phyloP scores from a whole-genome alignment of 495 filamentous ascomycete species.

The Podospora tetraspora region DNA sequence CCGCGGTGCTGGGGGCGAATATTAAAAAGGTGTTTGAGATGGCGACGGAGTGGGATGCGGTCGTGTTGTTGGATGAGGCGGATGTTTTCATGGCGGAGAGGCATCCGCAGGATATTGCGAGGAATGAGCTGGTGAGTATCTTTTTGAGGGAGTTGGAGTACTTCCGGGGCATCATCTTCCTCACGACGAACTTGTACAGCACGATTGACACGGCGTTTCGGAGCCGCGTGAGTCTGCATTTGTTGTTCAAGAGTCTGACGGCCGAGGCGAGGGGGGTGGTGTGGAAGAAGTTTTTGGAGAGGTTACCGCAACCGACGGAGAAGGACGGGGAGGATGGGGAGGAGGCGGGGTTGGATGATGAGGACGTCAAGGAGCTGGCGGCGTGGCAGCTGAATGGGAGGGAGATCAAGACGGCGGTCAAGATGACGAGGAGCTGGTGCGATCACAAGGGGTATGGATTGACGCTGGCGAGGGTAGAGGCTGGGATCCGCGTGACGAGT shows the following conservation, averaged over 20 bases:
- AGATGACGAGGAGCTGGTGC: constrained; percentile 41
- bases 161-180: constrained; percentile 47
- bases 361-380: constrained; percentile 43
- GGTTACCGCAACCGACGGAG: constrained; percentile 9
- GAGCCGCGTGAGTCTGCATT: constrained; percentile 30
- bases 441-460: constrained; percentile 32
- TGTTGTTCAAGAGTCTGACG: constrained; percentile 28
- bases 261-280: constrained; percentile 25
- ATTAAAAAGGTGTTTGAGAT: constrained; percentile 50
- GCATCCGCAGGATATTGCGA: constrained; percentile 40
- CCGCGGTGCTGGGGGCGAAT: constrained; percentile 40
- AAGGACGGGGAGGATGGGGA: constrained; percentile 24
- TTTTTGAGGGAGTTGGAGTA: constrained; percentile 55
- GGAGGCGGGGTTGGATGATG: constrained; percentile 32
- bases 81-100: constrained; percentile 50
- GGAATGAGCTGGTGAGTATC: constrained; percentile 50
- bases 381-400: constrained; percentile 51
- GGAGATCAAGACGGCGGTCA: constrained; percentile 62
- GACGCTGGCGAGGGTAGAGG: constrained; percentile 31
- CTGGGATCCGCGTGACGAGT: constrained; percentile 32
- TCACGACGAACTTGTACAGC: constrained; percentile 45
- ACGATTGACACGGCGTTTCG: constrained; percentile 36
- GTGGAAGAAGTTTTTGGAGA: constrained; percentile 32
- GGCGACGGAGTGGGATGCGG: constrained; percentile 45
- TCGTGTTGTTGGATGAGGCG: constrained; percentile 51